Evolutionary conservation across 441 rosid genomes (phyloP).

Genomic region (Adansonia gregorii): DNA sequence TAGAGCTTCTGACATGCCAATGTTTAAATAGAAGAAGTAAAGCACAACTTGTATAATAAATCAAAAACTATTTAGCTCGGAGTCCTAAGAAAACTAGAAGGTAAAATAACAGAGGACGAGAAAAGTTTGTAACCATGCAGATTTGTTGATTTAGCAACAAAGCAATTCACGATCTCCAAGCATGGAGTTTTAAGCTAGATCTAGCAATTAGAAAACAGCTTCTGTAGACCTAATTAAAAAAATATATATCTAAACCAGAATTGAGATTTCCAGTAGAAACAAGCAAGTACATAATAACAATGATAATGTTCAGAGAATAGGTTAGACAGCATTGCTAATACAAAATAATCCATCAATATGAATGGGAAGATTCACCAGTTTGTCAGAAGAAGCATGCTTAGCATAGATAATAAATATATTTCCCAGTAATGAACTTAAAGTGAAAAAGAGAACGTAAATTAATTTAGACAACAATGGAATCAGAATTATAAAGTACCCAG

Average conservation of each 20-base stretch:
- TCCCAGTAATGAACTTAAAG: neutral
- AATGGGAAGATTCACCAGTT: slow-evolving; percentile 1
- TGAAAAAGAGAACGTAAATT: neutral
- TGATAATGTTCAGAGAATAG: neutral
- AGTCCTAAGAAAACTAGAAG: neutral
- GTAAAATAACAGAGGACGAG: neutral
- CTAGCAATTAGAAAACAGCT: slow-evolving; percentile 1
- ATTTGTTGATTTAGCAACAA: slow-evolving; percentile 17
- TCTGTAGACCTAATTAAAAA: neutral
- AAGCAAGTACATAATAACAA: neutral
- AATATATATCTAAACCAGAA: neutral
- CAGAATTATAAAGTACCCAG: slow-evolving; percentile 47
- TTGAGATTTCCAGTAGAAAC: slow-evolving; percentile 4
- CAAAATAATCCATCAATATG: neutral
- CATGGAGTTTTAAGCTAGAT: slow-evolving; percentile 9
- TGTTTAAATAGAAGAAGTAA: neutral
- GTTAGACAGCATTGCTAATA: neutral
- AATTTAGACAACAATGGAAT: slow-evolving; percentile 10
- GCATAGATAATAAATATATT: neutral
- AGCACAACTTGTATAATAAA: neutral
- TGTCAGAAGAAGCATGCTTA: neutral
- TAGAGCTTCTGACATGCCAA: slow-evolving; percentile 9
- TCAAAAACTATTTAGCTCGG: neutral
- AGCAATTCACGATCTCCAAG: neutral
- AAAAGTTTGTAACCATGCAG: neutral